Conservation (phyloP, 2,329 filamentous ascomycete genomes). For the Domatiomyces catenatus region DNA sequence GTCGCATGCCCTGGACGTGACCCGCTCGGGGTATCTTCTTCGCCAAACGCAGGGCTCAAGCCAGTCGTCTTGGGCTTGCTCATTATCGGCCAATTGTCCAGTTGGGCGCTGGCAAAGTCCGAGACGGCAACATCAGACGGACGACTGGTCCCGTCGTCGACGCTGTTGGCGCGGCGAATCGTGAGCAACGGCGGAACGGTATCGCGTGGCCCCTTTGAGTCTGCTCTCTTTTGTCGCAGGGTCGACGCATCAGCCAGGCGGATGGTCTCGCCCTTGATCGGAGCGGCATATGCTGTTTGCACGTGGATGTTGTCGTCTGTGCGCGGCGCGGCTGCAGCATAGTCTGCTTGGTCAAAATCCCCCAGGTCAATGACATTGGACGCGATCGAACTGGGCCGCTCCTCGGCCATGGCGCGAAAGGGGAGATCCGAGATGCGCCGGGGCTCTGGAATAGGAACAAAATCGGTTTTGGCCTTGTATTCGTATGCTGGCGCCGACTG, state of each 20-base stretch:
- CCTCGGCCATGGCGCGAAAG: slow-evolving; percentile 23
- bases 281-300: slow-evolving; percentile 31
- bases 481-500: slow-evolving; percentile 41
- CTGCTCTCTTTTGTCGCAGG: slow-evolving; percentile 39
- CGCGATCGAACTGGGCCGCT: slow-evolving; percentile 29
- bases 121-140: slow-evolving; percentile 29
- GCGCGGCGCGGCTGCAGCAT: slow-evolving; percentile 30
- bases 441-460: slow-evolving; percentile 30
- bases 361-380: slow-evolving; percentile 39
- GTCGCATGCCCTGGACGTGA: slow-evolving; percentile 14
- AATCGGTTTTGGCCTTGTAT: slow-evolving; percentile 39
- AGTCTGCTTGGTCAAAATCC: slow-evolving; percentile 33
- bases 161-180: slow-evolving; percentile 15
- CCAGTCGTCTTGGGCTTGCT: slow-evolving; percentile 7
- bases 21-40: slow-evolving; percentile 15
- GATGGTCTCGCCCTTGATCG: slow-evolving; percentile 29
- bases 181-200: slow-evolving; percentile 22
- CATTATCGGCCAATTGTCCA: slow-evolving; percentile 15
- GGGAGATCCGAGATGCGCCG: slow-evolving; percentile 40
- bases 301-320: slow-evolving; percentile 30
- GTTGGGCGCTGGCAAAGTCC: slow-evolving; percentile 27
- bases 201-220: slow-evolving; percentile 29
- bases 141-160: slow-evolving; percentile 16
- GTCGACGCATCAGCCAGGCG: slow-evolving; percentile 39
- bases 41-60: neutral